Evolutionary conservation across 805 yeast species (phyloP), one percentile per base, ranked within the genome.

Genomic region (baker's yeast (Saccharomyces cerevisiae)): DNA sequence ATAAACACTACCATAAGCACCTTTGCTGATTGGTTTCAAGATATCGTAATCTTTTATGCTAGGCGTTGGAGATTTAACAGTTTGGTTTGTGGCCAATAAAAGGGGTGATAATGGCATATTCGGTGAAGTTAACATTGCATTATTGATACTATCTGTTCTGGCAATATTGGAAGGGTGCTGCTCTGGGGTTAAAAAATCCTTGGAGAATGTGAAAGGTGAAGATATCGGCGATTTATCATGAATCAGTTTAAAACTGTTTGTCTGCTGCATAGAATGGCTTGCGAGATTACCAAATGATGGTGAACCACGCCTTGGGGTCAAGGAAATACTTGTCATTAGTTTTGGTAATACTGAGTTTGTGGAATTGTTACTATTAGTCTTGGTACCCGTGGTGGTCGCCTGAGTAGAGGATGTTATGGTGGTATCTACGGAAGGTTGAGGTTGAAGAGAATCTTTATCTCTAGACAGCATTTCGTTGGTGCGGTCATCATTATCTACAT

Each of bases 1-100:
- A 69, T 84, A 94, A 2, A 94, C 99, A 41, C 95, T 86, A 0
- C 99, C 99, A 76, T 91, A 94, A 0, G 99, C 99, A 46, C 99
- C 99, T 65, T 89, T 88, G 64, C 96, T 89, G 51, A 94, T 89
- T 0, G 99, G 97, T 67, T 90, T 89, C 53, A 94, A 74, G 30
- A 94, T 81, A 62, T 89, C 96, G 69, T 90, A 94, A 68, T 95
- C 98, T 55, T 79, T 80, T 30, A 92, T 89, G 2, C 89, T 83
- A 0, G 95, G 94, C 0, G 78, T 65, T 0, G 87, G 78, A 56
- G 81, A 80, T 32, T 73, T 70, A 0, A 78, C 56, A 24, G 43
- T 36, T 4, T 83, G 78, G 1, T 85, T 77, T 10, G 83, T 79
- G 1, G 92, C 84, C 1, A 88, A 80, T 47, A 90, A 69, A 22